These are phyloP conservation scores for Aureobasidium vineae DNA, from an alignment of 2,329 filamentous ascomycete genomes.

Conservation along the genomic window DNA sequence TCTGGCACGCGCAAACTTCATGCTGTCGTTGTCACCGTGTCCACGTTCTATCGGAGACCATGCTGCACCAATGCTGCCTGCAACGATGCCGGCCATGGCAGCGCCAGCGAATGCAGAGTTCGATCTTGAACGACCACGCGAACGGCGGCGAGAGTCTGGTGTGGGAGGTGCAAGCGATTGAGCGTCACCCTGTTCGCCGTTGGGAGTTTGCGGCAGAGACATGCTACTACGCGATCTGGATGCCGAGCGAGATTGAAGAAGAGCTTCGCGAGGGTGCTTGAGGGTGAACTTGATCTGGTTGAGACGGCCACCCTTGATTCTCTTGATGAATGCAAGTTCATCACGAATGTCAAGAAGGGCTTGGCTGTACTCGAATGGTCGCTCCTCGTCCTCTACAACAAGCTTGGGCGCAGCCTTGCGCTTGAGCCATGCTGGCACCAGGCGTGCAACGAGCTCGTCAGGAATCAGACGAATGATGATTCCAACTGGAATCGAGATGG, in stretches of 20 bases:
- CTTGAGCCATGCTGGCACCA: constrained; percentile 43
- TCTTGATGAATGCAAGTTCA: constrained; percentile 76
- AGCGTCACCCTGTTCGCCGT: constrained; percentile 47
- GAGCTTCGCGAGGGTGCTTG: constrained; percentile 68
- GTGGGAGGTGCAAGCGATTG: constrained; percentile 49
- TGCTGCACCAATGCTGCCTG: constrained; percentile 65
- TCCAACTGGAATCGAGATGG: constrained; percentile 82
- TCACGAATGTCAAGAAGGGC: constrained; percentile 73
- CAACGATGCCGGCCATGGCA: constrained; percentile 81
- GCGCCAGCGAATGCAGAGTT: constrained; percentile 72
- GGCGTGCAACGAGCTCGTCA: constrained; percentile 59
- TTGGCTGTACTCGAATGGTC: constrained; percentile 61
- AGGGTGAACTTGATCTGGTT: constrained; percentile 79
- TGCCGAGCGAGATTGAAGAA: constrained; percentile 62
- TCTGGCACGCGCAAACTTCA: constrained; percentile 39
- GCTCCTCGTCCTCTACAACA: constrained; percentile 44
- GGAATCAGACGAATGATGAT: constrained; percentile 79
- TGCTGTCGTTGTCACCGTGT: constrained; percentile 42
- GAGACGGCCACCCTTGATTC: constrained; percentile 75
- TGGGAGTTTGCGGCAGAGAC: constrained; percentile 63
- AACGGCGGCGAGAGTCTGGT: constrained; percentile 57
- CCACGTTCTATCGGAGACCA: constrained; percentile 68
- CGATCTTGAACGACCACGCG: constrained; percentile 63
- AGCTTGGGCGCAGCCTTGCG: constrained; percentile 45
- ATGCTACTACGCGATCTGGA: constrained; percentile 63